Base-by-base conservation (phyloP, 1,284 basidiomycete species). In the Kalmanozyma brasiliensis region DNA sequence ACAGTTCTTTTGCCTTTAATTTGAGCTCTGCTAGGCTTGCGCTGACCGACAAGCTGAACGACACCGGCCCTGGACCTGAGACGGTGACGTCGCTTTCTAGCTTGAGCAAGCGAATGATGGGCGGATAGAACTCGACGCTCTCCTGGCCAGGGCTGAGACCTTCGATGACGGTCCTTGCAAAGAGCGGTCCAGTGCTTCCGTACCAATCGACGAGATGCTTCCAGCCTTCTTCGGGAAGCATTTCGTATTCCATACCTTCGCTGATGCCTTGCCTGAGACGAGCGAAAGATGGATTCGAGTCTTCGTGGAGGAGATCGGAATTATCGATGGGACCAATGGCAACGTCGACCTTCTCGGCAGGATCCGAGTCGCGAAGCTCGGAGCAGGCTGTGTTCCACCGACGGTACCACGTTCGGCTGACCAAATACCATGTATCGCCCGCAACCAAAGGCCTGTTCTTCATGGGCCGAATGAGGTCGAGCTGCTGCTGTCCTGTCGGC, bases 41-140 rank as follows among this genome's bases (percentile, higher is more conserved):
- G 52, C 59, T 70, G 13, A 77, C 73, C 32, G 71, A 77, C 37
- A 76, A 52, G 42, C 52, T 73, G 30, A 60, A 58, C 34, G 26
- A 48, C 2, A 76, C 61, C 32, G 52, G 35, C 13, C 49, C 59
- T 4, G 52, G 56, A 13, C 49, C 84, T 29, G 84, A 82, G 16
- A 49, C 49, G 20, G 42, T 42, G 36, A 52, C 36, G 16, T 79
- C 56, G 7, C 80, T 76, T 19, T 79, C 61, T 19, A 85, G 72
- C 29, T 81, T 65, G 76, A 90, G 86, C 24, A 89, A 86, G 59
- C 86, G 87, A 77, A 94, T 85, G 32, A 85, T 84, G 2, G 89
- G 89, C 16, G 93, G 93, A 52, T 87, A 87, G 46, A 95, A 86
- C 82, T 97, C 93, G 59, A 97, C 84, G n/a, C 84, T 83, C 19